Evolutionary conservation across 768 basidiomycete species (phyloP).

Genomic region (Bullera alba): DNA sequence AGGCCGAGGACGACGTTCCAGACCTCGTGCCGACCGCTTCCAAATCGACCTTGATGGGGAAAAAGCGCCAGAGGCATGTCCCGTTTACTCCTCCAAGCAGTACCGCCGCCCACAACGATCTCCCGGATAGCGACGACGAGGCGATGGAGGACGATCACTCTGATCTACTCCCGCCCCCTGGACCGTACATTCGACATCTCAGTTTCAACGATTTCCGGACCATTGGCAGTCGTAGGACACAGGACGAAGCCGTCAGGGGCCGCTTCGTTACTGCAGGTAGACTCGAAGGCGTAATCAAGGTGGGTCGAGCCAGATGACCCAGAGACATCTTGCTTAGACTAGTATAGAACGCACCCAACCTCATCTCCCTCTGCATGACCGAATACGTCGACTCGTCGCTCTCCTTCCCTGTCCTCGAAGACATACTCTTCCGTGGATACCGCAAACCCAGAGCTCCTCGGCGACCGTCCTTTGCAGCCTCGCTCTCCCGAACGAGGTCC

Average conservation of each 20-base stretch:
- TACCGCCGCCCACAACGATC: not conserved
- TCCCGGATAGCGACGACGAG: constrained; percentile 4
- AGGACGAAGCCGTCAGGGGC: constrained; percentile 79
- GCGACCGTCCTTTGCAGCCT: constrained; percentile 12
- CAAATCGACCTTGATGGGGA: no score
- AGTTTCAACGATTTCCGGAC: constrained; percentile 97
- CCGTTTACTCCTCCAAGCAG: no score
- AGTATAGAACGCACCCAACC: constrained; percentile 74
- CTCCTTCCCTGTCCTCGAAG: constrained; percentile 73
- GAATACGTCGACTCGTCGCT: constrained; percentile 94
- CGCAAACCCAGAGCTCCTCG: constrained; percentile 24
- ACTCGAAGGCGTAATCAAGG: constrained; percentile 50
- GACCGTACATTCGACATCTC: constrained; percentile 66
- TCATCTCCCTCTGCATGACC: constrained; percentile 84
- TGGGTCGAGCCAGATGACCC: constrained; percentile 8
- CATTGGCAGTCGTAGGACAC: constrained; percentile 86
- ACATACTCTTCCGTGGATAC: constrained; percentile 77
- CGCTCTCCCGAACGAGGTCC: constrained; percentile 3
- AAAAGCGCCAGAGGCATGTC: not conserved
- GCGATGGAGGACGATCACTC: constrained; percentile 7
- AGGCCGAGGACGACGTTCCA: no score
- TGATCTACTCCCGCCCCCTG: constrained; percentile 55
- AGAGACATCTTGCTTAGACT: constrained; percentile 6
- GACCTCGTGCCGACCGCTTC: not conserved
- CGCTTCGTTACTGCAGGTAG: constrained; percentile 90